Evolutionary conservation across 306 rosid genomes (phyloP), one percentile per base, ranked within the genome.

Genomic region (Fagus crenata): DNA sequence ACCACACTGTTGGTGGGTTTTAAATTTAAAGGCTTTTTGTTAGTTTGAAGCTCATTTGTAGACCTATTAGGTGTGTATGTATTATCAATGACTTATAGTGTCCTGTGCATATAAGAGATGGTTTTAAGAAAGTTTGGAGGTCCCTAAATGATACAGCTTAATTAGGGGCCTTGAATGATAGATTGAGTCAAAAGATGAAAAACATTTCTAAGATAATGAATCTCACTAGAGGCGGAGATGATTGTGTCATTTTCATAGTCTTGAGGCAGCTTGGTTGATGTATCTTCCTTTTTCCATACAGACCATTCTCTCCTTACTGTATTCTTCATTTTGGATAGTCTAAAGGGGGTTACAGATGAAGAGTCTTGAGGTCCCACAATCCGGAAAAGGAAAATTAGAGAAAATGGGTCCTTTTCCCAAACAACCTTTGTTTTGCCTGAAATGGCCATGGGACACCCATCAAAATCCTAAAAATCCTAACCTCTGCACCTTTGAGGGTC

Each of bases 401-500:
- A 56, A 53, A 70, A 87, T 87, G 93, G 73, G 80, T 72, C 82
- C 84, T 13, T 75, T 14, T 51, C 74, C 85, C 12, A 90, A 82
- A 55, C 74, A 75, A 36, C 78, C 91, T 60, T 7, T 74, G 33
- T 86, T 95, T 74, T 89, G 96, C 80, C 42, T 92, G 51, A 92
- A 86, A 85, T 90, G 90, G 90, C 97, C 98, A 31, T 90, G 98
- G 97, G 90, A 89, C 72, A 58, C 70, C 31, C 78, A 86, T 71
- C 86, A 79, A 17, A 83, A 60, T 76, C 31, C 79, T 41, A 78
- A 74, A 81, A 77, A 43, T 78, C 68, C 81, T 55, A 83, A 46
- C 75, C 53, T 65, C 80, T 95, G 97, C 89, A 67, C 80, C 31
- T 86, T 81, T 67, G 92, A 95, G 59, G 28, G 77, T 74, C 98